Percentiles rank a stretch among this genome's conserved stretches.
phyloP scores from a whole-genome alignment of 2,329 filamentous ascomycete genomes.

The Xylaria sp. region DNA sequence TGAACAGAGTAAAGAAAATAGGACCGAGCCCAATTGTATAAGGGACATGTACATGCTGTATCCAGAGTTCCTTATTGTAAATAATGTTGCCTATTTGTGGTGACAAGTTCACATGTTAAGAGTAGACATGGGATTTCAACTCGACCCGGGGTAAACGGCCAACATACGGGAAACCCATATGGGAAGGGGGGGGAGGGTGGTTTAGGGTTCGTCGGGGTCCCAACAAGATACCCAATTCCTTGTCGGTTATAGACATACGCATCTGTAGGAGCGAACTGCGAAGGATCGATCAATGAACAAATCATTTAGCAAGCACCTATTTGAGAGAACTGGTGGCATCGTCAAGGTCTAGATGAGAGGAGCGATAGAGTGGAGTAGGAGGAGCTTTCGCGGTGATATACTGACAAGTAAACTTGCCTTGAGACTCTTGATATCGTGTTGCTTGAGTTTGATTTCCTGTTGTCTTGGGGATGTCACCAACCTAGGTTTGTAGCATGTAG shows the following conservation, averaged over 20 bases:
- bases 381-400: neutral
- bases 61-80: constrained; percentile 29
- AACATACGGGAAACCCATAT: constrained; percentile 18
- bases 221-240: constrained; percentile 33
- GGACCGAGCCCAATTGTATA: constrained; percentile 17
- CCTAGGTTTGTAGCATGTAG: neutral
- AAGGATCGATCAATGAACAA: constrained; percentile 36
- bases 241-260: constrained; percentile 32
- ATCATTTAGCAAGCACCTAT: neutral
- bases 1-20: constrained; percentile 6
- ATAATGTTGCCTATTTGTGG: constrained; percentile 17
- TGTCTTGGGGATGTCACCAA: neutral
- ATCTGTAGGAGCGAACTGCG: constrained; percentile 24
- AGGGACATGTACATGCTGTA: constrained; percentile 15
- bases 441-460: neutral
- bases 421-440: neutral
- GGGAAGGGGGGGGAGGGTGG: constrained; percentile 1
- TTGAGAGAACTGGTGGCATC: neutral
- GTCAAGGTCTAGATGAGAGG: neutral
- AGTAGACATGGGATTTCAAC: constrained; percentile 14
- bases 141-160: constrained; percentile 13
- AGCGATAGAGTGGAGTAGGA: neutral
- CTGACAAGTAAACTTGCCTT: neutral
- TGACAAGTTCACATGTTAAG: constrained; percentile 15
- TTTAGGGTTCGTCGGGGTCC: constrained; percentile 22